Evolutionary conservation across 176 grass and related monocot species (phyloP).

Genomic region (Melocanna baccifera): DNA sequence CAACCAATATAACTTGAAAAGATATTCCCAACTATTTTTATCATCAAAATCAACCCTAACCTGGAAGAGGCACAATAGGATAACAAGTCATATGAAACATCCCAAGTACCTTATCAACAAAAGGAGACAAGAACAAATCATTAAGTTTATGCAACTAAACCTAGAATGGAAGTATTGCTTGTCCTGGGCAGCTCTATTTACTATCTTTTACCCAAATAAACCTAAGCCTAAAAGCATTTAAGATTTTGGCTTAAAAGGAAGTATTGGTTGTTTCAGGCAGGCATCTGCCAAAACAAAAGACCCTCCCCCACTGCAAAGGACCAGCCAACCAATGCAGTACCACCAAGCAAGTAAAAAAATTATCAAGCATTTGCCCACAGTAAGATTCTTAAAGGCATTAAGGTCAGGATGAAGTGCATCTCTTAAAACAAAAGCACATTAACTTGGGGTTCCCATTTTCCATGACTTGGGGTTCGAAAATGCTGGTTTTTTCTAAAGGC

Average conservation of each 20-base stretch:
- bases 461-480: constrained; percentile 8
- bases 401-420: background rate
- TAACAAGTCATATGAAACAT: constrained; percentile 12
- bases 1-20: constrained; percentile 99
- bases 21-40: constrained; percentile 95
- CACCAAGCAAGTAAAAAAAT: background rate
- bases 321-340: constrained; percentile 11
- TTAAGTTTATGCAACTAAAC: constrained; percentile 5
- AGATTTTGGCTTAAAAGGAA: background rate
- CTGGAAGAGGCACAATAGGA: constrained; percentile 30
- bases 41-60: constrained; percentile 92
- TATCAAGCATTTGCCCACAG: background rate
- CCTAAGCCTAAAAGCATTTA: background rate
- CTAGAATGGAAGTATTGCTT: constrained; percentile 15
- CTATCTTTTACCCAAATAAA: background rate
- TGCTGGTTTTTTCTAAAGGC: background rate
- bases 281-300: background rate
- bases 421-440: background rate
- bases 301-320: background rate
- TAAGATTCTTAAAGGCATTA: background rate
- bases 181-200: background rate
- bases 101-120: background rate
- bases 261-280: background rate
- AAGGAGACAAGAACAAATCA: background rate
- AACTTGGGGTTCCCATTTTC: background rate